phyloP scores from a whole-genome alignment of 139 green algal species.

The Chlamydomonas urium region DNA sequence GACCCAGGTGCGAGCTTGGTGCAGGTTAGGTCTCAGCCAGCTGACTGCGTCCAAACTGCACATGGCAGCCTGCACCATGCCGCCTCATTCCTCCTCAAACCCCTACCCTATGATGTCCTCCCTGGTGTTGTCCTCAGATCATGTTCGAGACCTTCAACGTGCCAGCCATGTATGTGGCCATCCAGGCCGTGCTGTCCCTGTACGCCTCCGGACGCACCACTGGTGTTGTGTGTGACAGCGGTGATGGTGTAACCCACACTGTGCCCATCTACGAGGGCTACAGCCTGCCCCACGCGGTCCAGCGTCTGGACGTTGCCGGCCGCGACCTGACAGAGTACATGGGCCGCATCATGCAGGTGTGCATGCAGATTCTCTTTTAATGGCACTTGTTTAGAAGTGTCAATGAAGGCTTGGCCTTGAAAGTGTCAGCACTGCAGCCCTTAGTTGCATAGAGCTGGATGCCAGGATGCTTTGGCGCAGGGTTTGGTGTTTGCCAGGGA shows the following conservation, averaged over 20 bases:
- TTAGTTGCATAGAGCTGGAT: no score
- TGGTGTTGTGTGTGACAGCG: conserved; percentile 91
- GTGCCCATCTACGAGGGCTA: conserved; percentile 94
- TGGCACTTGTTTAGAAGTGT: no score
- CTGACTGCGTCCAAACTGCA: no score
- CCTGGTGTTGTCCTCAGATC: conserved; percentile 77
- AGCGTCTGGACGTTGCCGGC: conserved; percentile 86
- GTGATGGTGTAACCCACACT: conserved; percentile 83
- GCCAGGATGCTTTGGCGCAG: no score
- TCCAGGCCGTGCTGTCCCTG: conserved; percentile 91
- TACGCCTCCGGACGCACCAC: conserved; percentile 92
- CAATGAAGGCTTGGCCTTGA: no score
- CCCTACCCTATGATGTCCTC: conserved; percentile 39
- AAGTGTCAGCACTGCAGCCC: no score
- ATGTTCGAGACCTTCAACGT: conserved; percentile 90
- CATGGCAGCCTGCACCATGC: no score
- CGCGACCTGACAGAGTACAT: conserved; percentile 92
- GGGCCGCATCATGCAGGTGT: conserved; percentile 64
- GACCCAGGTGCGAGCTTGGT: no score
- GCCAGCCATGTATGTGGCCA: conserved; percentile 14
- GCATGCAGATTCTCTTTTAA: no score
- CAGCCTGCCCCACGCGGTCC: conserved; percentile 88
- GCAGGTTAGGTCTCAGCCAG: no score
- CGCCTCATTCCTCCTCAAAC: no score
- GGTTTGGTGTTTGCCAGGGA: no score